Evolutionary conservation across 192 early-diverging fungal species (phyloP).

Genomic region (Coemansia sp.): DNA sequence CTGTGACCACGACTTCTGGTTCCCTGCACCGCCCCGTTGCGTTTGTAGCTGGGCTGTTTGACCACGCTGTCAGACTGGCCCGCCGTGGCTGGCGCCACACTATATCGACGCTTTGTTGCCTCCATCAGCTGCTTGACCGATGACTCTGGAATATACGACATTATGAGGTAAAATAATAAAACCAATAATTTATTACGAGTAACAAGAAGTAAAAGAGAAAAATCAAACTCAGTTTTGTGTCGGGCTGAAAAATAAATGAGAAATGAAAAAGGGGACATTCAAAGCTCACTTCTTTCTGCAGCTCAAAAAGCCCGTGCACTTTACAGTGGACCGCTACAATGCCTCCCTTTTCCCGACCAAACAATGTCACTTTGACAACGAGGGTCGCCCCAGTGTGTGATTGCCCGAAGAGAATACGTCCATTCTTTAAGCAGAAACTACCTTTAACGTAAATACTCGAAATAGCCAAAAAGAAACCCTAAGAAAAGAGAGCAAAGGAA

Average conservation of each 20-base stretch:
- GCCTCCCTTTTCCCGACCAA: background rate
- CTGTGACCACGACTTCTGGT: background rate
- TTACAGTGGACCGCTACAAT: background rate
- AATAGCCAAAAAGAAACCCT: background rate
- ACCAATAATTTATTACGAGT: slow-evolving; percentile 2
- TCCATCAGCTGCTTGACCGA: background rate
- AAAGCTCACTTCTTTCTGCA: background rate
- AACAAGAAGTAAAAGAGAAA: slow-evolving; percentile 1
- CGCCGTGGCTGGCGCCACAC: background rate
- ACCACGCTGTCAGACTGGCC: background rate
- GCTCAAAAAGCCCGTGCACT: slow-evolving; percentile 2
- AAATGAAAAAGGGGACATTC: background rate
- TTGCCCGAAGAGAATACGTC: background rate
- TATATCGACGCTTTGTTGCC: background rate
- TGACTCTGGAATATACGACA: slow-evolving; percentile 36
- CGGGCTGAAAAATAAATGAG: background rate
- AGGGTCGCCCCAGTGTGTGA: background rate
- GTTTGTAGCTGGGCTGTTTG: background rate
- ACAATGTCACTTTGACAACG: slow-evolving; percentile 8
- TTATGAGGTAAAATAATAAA: background rate
- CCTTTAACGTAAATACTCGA: background rate
- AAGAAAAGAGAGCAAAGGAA: background rate
- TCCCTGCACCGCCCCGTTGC: background rate
- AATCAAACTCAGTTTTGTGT: background rate
- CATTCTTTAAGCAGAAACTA: background rate